Base-by-base conservation (phyloP, 768 basidiomycete genomes). In the Lenzites betulinus region DNA sequence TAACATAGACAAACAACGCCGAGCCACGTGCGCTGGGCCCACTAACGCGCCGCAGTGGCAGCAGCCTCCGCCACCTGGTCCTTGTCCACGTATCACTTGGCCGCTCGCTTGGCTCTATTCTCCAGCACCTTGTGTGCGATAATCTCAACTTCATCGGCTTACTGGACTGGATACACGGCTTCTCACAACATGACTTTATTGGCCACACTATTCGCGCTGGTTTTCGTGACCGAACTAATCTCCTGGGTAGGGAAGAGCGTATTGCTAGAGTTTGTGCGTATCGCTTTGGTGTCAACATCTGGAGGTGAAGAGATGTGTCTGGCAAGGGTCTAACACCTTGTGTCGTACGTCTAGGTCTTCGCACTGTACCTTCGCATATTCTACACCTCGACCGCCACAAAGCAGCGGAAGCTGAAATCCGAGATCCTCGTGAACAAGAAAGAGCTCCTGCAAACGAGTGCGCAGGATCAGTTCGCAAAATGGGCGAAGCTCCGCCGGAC, bases 391-490 rank as follows among this genome's bases (percentile, higher is more conserved):
- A 75, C 82, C 30, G 78, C 82, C 15, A 67, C 80, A 44, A 78
- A 82, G 60, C 92, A 95, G 69, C 79, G 82, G 23, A 74, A 79
- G 61, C 86, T 98, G 66, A 94, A 96, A 75, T 76, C 82, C 8
- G 88, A 95, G 56, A 84, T 98, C 30, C 79, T 98, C 44, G 73
- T 76, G 28, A 88, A 86, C 38, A 95, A 95, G 75, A 81, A 89
- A 25, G 93, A 98, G 71, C 85, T 98, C 3, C 73, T 89, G 63
- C 86, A 87, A 71, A 98, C 95, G 35, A 94, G 92, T 67, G 91
- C 94, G 18, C 97, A 98, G 71, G 95, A 98, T 70, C 92, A 98
- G 70, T 99, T 99, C 72, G 93, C 95, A 20, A 98, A 94, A 76
- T 98, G 97, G 96, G 96, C 96, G 48, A 95, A 94, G 77, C 76